A percentile compares a stretch with the other conserved stretches of the same genome.
These are phyloP conservation scores for Coleophoma eucalyptorum DNA, from an alignment of 2,329 filamentous ascomycete genomes.

Conservation along the genomic window DNA sequence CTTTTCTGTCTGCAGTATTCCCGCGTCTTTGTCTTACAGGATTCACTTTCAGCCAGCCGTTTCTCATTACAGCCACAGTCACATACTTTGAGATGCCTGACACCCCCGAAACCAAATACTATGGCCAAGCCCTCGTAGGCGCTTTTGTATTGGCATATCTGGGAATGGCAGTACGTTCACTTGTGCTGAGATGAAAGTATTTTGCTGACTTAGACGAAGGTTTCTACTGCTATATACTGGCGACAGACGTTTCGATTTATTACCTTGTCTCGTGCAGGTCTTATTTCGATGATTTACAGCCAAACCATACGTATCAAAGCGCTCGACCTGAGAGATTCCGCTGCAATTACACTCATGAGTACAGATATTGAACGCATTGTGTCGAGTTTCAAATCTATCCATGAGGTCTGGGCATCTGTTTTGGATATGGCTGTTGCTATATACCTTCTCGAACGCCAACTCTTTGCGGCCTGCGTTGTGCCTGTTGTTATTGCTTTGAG, in stretches of 20 bases:
- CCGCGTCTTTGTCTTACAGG: neutral
- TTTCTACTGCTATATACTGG: neutral
- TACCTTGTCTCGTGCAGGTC: slow-evolving; percentile 14
- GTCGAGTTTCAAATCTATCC: slow-evolving; percentile 6
- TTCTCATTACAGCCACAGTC: neutral
- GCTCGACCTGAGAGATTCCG: slow-evolving; percentile 11
- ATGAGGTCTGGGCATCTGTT: slow-evolving; percentile 12
- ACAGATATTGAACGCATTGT: slow-evolving; percentile 12
- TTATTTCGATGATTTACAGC: slow-evolving; percentile 16
- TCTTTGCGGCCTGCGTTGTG: neutral
- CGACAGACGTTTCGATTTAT: neutral
- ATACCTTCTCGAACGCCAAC: slow-evolving; percentile 3
- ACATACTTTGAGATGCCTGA: neutral
- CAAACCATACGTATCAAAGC: slow-evolving; percentile 14
- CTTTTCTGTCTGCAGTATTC: neutral
- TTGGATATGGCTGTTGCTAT: slow-evolving; percentile 4
- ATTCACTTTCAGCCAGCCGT: neutral
- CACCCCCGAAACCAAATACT: neutral
- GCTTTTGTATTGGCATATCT: neutral
- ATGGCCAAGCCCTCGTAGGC: neutral
- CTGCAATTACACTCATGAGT: slow-evolving; percentile 22
- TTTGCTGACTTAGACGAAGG: neutral
- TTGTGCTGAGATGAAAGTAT: neutral
- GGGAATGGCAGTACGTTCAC: neutral
- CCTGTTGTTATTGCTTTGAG: slow-evolving; percentile 1